Base-by-base conservation (phyloP, 441 rosid species). In the Breynia disticha region DNA sequence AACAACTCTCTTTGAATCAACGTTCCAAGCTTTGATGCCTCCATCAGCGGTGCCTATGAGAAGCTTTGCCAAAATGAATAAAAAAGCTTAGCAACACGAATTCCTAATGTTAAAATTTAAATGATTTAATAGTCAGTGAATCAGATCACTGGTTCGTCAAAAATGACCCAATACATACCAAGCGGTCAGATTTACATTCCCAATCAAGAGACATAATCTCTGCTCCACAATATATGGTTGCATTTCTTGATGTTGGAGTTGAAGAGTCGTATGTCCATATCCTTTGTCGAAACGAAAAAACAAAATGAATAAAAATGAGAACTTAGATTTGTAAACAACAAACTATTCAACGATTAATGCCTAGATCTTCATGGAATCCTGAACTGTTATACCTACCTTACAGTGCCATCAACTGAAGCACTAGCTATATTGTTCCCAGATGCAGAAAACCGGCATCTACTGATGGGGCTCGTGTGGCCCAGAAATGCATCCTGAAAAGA, bases 41-140 rank as follows among this genome's bases (percentile, higher is more conserved):
- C 90, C 90, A 76, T 79, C 75, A 53, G 77, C 84, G 32, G 90
- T 83, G 65, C 90, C 90, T 61, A 83, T 78, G 56, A 83, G 84
- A 68, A 83, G 90, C 90, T 83, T 70, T 41, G 55, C 55, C 56
- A 52, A 60, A 68, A 67, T 57, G 52, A 64, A 60, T 48, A 59
- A 44, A 45, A 57, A 46, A 19, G 22, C 37, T 67, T 52, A 73
- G 59, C 55, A 58, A 24, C 28, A 54, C 22, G 59, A 28, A 44
- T 59, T 42, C 44, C 50, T 17, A 50, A 53, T 51, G 50, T 41
- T 46, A 51, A 41, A 37, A 10, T 48, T 52, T 8, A 37, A 52
- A 52, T 24, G 19, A 60, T 20, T 28, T 4, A 28, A 28, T 9
- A 11, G 47, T 37, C 50, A 35, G 17, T 21, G 16, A 5, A 54